These are phyloP conservation scores for Chaetomium globosum DNA, from an alignment of 2,329 filamentous ascomycete species.

Conservation along the genomic window DNA sequence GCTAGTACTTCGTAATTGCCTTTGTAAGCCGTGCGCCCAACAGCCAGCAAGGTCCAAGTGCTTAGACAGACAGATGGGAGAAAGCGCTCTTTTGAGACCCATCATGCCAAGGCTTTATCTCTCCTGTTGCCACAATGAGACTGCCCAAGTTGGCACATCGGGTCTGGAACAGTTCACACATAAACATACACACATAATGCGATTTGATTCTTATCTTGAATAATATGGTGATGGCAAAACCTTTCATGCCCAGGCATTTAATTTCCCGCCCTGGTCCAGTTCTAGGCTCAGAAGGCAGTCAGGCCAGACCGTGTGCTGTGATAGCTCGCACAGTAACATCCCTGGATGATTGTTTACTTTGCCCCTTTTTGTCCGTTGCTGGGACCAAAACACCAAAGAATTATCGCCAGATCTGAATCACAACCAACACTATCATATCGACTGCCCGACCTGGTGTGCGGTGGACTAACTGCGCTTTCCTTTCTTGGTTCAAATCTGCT, in stretches of 20 bases:
- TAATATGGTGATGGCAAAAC: not conserved
- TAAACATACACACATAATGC: not conserved
- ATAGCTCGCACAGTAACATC: constrained; percentile 1
- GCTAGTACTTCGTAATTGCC: not conserved
- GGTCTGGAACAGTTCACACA: not conserved
- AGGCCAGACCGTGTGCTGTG: not conserved
- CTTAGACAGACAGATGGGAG: not conserved
- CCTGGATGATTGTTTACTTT: constrained; percentile 24
- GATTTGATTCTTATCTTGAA: not conserved
- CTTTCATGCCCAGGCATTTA: not conserved
- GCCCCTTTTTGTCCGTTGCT: constrained; percentile 15
- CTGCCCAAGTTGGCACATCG: not conserved
- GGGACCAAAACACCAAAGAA: not conserved
- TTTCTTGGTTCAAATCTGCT: not conserved
- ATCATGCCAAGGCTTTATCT: not conserved
- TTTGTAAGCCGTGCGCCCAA: not conserved
- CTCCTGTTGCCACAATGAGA: not conserved
- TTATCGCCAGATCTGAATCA: constrained; percentile 1
- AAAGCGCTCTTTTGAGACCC: not conserved
- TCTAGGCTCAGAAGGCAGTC: not conserved
- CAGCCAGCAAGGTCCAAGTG: not conserved
- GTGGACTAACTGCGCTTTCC: not conserved
- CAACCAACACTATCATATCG: not conserved
- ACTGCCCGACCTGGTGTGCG: not conserved
- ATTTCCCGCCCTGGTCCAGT: not conserved